Percentiles rank a stretch among this genome's conserved stretches.
These are phyloP conservation scores for Mycena vitilis DNA, from an alignment of 768 basidiomycete genomes.

Conservation along the genomic window DNA sequence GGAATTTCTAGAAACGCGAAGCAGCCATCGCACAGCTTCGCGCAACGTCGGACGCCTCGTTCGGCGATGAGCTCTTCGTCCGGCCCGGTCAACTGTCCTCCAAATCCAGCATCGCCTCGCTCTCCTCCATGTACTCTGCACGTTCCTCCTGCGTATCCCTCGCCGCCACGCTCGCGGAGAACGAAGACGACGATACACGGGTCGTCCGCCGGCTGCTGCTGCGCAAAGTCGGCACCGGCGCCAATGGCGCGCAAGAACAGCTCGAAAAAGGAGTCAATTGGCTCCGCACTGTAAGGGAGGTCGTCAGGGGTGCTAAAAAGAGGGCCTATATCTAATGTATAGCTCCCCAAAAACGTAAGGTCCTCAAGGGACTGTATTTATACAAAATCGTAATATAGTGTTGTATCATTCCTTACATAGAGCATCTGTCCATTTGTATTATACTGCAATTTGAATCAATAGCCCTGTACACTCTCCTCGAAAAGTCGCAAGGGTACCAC, in stretches of 20 bases:
- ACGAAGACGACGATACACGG: conserved; percentile 74
- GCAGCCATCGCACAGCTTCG: conserved; percentile 58
- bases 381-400: conserved; percentile 31
- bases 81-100: conserved; percentile 44
- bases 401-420: conserved; percentile 30
- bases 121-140: conserved; percentile 55
- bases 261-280: conserved; percentile 69
- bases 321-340: conserved; percentile 55
- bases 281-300: conserved; percentile 74
- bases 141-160: conserved; percentile 60
- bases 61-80: conserved; percentile 38
- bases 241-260: conserved; percentile 70
- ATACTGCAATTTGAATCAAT: conserved; percentile 16
- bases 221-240: conserved; percentile 71
- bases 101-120: conserved; percentile 55
- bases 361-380: conserved; percentile 21
- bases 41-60: conserved; percentile 36
- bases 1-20: conserved; percentile 59
- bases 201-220: conserved; percentile 71
- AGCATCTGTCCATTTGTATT: conserved; percentile 28
- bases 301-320: conserved; percentile 66
- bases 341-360: not conserved
- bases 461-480: not conserved
- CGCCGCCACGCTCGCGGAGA: conserved; percentile 60
- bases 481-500: too few species aligned